Evolutionary conservation across 164 flowering plant genomes (phyloP).

Genomic region (Buxus sempervirens): DNA sequence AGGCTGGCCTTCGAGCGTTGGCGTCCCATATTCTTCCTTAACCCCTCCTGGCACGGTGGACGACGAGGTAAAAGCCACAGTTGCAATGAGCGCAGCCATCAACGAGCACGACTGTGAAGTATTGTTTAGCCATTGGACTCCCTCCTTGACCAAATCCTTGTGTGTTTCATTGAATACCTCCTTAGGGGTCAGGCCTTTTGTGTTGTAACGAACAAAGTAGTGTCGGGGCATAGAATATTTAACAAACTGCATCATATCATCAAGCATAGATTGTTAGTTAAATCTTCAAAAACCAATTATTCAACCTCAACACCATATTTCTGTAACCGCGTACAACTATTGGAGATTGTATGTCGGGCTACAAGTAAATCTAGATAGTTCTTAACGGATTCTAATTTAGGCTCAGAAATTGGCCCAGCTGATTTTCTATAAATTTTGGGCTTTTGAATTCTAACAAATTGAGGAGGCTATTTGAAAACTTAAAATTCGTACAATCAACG

Average conservation of each 20-base stretch:
- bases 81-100: slow-evolving; percentile 19
- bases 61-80: slow-evolving; percentile 33
- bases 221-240: slow-evolving; percentile 18
- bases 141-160: slow-evolving; percentile 7
- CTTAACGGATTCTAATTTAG: no score
- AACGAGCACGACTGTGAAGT: slow-evolving; percentile 27
- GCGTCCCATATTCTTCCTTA: slow-evolving; percentile 1
- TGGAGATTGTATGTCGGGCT: no score
- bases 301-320: no score
- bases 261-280: no score
- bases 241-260: slow-evolving; percentile 19
- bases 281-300: no score
- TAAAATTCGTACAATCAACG: no score
- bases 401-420: no score
- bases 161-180: slow-evolving; percentile 24
- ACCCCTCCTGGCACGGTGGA: slow-evolving; percentile 25
- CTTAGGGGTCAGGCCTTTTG: slow-evolving; percentile 16
- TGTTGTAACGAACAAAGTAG: slow-evolving; percentile 11
- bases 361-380: no score
- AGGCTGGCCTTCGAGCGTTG: slow-evolving; percentile 13
- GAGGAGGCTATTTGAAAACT: no score
- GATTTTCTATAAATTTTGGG: no score
- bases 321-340: no score
- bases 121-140: slow-evolving; percentile 23
- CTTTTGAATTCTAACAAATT: no score